Base-by-base conservation (phyloP, 2,329 filamentous ascomycete species). In the Fusarium xyrophilum region DNA sequence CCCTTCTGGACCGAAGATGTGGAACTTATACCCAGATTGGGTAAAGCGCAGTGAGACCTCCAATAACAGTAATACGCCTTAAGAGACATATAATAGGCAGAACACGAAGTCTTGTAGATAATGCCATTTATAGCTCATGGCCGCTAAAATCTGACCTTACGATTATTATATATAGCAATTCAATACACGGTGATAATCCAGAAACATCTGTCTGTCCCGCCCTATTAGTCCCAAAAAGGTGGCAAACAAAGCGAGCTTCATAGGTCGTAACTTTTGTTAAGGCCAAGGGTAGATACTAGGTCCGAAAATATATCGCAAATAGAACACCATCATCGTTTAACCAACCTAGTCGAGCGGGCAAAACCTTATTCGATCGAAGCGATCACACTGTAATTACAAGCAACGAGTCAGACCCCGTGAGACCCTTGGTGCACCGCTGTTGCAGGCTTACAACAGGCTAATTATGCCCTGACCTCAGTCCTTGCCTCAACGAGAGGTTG, bases 151-250 rank as follows among this genome's bases (percentile, higher is more conserved):
- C 42, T 44, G 9, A 28, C 25, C 13, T 27, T n/a, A n/a, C 6
- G 25, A 44, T 4, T n/a, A 2, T 28, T 15, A 44, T 11, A 10
- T 0, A 2, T 2, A 5, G 13, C 2, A n/a, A n/a, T 3, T 7
- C 3, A 3, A n/a, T 12, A 17, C 3, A 6, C 2, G 6, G 7
- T 25, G 0, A 27, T 14, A n/a, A 3, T 7, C 12, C 8, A 27
- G 12, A 27, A 14, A 27, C 3, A 4, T 9, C 17, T 14, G 1
- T n/a, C 12, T 27, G 6, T 14, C 10, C 12, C 8, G 11, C 11
- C 7, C 8, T 0, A 3, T 27, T 10, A 0, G 8, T 7, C 12
- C 8, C 2, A 14, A n/a, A 27, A 9, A 2, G 12, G 0, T 0
- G 4, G 6, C 2, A 10, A n/a, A 7, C 2, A 27, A 27, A 2